These are phyloP conservation scores for Chrysoporthe austroafricana DNA, from an alignment of 2,329 filamentous ascomycete species.

Conservation along the genomic window DNA sequence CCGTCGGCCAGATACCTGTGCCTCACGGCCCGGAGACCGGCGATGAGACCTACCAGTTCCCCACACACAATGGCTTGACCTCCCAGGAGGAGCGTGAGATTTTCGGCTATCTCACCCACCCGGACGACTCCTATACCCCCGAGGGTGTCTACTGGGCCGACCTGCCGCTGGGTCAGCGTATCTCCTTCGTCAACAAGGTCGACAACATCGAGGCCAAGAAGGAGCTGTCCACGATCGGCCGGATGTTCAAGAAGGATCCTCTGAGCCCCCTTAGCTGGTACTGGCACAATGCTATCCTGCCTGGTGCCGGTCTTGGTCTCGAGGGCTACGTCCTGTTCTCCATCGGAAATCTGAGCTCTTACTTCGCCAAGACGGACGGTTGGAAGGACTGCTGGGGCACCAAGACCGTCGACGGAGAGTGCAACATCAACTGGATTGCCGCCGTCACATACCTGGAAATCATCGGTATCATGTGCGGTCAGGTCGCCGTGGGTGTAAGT, in stretches of 20 bases:
- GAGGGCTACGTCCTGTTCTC: slow-evolving; percentile 98
- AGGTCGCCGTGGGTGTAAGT: slow-evolving; percentile 81
- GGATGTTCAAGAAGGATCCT: slow-evolving; percentile 85
- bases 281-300: slow-evolving; percentile 87
- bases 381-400: slow-evolving; percentile 81
- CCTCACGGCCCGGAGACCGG: slow-evolving; percentile 57
- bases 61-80: slow-evolving; percentile 39
- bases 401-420: slow-evolving; percentile 55
- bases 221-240: slow-evolving; percentile 70
- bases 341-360: slow-evolving; percentile 86
- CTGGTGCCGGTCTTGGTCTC: slow-evolving; percentile 87
- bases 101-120: slow-evolving; percentile 81
- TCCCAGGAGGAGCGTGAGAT: slow-evolving; percentile 58
- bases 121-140: slow-evolving; percentile 83
- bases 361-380: slow-evolving; percentile 66
- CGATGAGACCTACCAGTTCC: slow-evolving; percentile 53
- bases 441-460: slow-evolving; percentile 92
- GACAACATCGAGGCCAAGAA: slow-evolving; percentile 70
- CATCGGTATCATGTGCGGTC: slow-evolving; percentile 91
- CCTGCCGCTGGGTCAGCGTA: slow-evolving; percentile 69
- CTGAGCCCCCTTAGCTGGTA: slow-evolving; percentile 85
- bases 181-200: slow-evolving; percentile 75
- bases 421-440: slow-evolving; percentile 78
- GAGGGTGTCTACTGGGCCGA: slow-evolving; percentile 94
- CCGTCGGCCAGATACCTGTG: slow-evolving; percentile 58